Base-by-base conservation (phyloP, 805 yeast species). In the Saccharomyces kudriavzevii region DNA sequence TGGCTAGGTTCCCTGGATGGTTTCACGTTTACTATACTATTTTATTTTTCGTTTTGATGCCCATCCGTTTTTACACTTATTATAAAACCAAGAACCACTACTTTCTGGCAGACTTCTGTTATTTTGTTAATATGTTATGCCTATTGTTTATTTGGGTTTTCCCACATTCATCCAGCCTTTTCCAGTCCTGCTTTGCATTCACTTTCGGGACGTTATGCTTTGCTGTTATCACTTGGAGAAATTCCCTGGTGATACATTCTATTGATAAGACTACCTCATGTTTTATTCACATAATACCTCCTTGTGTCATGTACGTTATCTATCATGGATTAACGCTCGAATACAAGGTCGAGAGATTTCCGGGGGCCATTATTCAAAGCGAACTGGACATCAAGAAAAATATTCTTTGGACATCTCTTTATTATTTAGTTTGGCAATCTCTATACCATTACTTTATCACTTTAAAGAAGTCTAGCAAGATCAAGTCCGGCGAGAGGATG, bases 171-270 rank as follows among this genome's bases (percentile, higher is more conserved):
- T 75, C 77, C 43, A 79, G 83, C 60, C 74, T 92, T 25, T 92
- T 86, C 70, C 81, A 88, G 14, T 79, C 92, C 2, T 89, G 95
- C 59, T 91, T 88, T 70, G 86, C 96, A 9, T 81, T 92, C 56
- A 79, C 94, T 0, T 83, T 86, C 72, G 99, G 98, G 1, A 89
- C 97, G 0, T 71, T 92, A 53, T 80, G 96, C 5, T 91, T 89
- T 79, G 97, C 97, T 0, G 96, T 92, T 24, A 83, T 92, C 47
- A 88, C 97, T 0, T 92, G 98, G 99, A 77, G 96, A 60, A 92
- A 92, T 68, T 90, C 97, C 5, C 75, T 92, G 52, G 98, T 92
- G 8, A 75, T 92, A 49, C 99, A 92, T 66, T 84, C 92, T 11
- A 79, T 92, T 56, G 99, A 92, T 59, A 92, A 92, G 69, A 89